Base-by-base conservation (phyloP, 2,329 filamentous ascomycete genomes). In the Calonectria leucothoes region DNA sequence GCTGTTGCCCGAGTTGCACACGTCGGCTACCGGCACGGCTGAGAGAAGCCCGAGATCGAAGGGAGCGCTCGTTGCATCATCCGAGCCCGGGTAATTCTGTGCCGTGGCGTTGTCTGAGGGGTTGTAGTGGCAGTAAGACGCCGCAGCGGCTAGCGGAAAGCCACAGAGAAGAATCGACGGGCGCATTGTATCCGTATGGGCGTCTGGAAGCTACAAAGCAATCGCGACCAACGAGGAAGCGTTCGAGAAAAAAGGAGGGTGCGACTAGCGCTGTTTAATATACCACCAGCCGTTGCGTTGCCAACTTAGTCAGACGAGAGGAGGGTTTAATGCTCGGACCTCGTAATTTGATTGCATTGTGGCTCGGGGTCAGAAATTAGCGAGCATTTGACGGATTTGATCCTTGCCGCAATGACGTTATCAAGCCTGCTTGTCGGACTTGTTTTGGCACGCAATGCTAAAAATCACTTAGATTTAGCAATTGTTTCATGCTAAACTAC, bases 11-110 rank as follows among this genome's bases (percentile, higher is more conserved):
- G 70, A 64, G 25, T 65, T 72, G 64, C 70, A 72, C 4, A 68
- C 49, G 29, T 48, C n/a, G 14, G 72, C 69, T 3, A 75, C 74
- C 2, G 74, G 74, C 15, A 75, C 69, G 6, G 35, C 17, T 4
- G 64, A 70, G 8, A 73, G 66, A 14, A 25, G 14, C 12, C 42
- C 39, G n/a, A 70, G 61, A 35, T 70, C 8, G 39, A 70, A 73
- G 6, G 59, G 59, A 3, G 37, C 39, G 1, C 37, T 45, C 14
- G 59, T 64, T 17, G 27, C 20, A 27, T 64, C 39, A 11, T 25
- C n/a, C 17, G 59, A 64, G 29, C 59, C 59, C 4, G 59, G 66
- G 20, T 48, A 64, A 5, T 64, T 39, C 39, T 49, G 31, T 12
- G 48, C 35, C 27, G 61, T 66, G 1, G 59, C 59, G n/a, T 64